Conservation (phyloP, 192 early-diverging fungal genomes). For the Allomyces arbusculus region DNA sequence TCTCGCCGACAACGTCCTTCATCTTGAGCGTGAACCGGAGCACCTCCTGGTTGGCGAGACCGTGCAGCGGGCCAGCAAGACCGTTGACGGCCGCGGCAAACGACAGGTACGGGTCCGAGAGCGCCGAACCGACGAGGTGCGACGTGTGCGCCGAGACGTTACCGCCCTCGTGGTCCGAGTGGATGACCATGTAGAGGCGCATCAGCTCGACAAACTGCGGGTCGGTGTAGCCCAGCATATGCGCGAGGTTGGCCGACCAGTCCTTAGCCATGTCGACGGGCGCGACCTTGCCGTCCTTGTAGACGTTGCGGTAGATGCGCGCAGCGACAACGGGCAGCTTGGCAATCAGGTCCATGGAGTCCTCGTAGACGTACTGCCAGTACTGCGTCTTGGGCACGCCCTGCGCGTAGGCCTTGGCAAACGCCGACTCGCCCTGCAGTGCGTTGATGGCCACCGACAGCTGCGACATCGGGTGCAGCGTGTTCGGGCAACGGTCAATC, state of each 20-base stretch:
- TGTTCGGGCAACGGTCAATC: conserved; percentile 94
- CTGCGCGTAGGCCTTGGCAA: conserved; percentile 86
- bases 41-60: conserved; percentile 99
- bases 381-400: conserved; percentile 87
- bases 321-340: conserved; percentile 91
- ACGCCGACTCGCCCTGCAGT: conserved; percentile 86
- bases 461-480: conserved; percentile 98
- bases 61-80: conserved; percentile 95
- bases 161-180: conserved; percentile 99
- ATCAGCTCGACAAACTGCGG: conserved; percentile 91
- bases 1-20: conserved; percentile 63
- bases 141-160: conserved; percentile 97
- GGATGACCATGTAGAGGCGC: conserved; percentile 97
- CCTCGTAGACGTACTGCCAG: conserved; percentile 93
- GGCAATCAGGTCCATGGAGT: conserved; percentile 95
- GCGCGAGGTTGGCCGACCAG: conserved; percentile 90
- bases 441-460: conserved; percentile 91
- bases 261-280: conserved; percentile 73
- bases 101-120: conserved; percentile 96
- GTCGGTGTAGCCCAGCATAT: conserved; percentile 72
- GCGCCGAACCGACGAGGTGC: conserved; percentile 84
- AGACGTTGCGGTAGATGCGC: conserved; percentile 98
- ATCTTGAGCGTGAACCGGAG: conserved; percentile 91
- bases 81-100: conserved; percentile 94
- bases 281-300: conserved; percentile 83